Conservation (phyloP, 1,284 basidiomycete genomes). For the Papiliotrema flavescens region DNA sequence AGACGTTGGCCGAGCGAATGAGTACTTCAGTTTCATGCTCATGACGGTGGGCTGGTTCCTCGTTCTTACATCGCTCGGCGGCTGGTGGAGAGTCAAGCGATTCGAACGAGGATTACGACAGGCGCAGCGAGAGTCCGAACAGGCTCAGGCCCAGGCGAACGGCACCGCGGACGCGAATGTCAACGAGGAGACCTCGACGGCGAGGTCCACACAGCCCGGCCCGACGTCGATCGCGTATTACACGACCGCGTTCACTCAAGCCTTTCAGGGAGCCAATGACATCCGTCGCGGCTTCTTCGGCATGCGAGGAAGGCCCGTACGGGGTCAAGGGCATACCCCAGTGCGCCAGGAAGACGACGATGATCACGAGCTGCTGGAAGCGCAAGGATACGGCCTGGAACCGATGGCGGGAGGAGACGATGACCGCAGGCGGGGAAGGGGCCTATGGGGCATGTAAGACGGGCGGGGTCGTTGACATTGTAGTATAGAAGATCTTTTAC, state of each 20-base stretch:
- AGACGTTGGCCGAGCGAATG: slow-evolving; percentile 54
- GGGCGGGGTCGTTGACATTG: too few species aligned
- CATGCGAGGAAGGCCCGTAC: slow-evolving; percentile 25
- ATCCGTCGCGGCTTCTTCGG: slow-evolving; percentile 44
- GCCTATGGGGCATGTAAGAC: slow-evolving; percentile 15
- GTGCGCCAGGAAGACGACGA: slow-evolving; percentile 22
- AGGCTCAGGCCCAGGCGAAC: slow-evolving; percentile 34
- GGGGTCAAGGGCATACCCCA: slow-evolving; percentile 29
- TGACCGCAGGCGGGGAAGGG: slow-evolving; percentile 8
- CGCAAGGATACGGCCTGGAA: slow-evolving; percentile 39
- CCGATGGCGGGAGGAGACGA: slow-evolving; percentile 26
- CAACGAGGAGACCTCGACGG: slow-evolving; percentile 9
- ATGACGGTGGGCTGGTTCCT: slow-evolving; percentile 94
- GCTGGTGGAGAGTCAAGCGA: slow-evolving; percentile 81
- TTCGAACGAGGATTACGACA: slow-evolving; percentile 39
- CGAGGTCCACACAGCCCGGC: slow-evolving; percentile 11
- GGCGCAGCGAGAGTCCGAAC: slow-evolving; percentile 39
- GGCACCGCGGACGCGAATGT: slow-evolving; percentile 4
- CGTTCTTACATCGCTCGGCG: slow-evolving; percentile 69
- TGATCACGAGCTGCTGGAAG: slow-evolving; percentile 42
- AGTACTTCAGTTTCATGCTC: slow-evolving; percentile 84
- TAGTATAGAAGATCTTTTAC: too few species aligned
- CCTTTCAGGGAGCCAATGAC: slow-evolving; percentile 32
- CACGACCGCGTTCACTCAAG: slow-evolving; percentile 32
- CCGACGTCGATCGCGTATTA: slow-evolving; percentile 34